Evolutionary conservation across 2,329 filamentous ascomycete genomes (phyloP).

Genomic region (Leptographium lundbergii): DNA sequence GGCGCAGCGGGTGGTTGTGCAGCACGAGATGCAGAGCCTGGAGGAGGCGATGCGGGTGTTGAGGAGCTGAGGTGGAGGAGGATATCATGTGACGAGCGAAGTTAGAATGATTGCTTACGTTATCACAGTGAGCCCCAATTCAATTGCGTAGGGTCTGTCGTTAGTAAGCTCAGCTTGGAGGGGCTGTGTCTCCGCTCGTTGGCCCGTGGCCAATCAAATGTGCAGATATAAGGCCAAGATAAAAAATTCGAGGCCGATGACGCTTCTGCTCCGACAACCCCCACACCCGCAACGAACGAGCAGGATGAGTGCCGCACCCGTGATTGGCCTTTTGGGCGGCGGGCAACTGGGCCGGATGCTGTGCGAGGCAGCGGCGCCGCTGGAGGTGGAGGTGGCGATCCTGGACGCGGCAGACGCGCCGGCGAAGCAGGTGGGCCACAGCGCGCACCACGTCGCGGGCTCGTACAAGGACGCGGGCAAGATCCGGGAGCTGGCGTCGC

Average conservation of each 20-base stretch:
- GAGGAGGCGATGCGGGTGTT: slow-evolving; percentile 20
- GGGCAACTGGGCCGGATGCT: slow-evolving; percentile 90
- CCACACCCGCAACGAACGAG: neutral
- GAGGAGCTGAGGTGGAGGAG: neutral
- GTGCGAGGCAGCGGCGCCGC: slow-evolving; percentile 62
- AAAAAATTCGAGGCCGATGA: neutral
- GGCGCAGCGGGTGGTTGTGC: slow-evolving; percentile 28
- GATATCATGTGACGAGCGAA: no score
- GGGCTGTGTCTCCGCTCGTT: no score
- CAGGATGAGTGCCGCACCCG: neutral
- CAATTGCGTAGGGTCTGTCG: no score
- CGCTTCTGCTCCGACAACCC: neutral
- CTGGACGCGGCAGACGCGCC: slow-evolving; percentile 67
- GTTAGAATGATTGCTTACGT: no score
- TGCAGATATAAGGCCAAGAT: neutral
- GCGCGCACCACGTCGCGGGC: slow-evolving; percentile 62
- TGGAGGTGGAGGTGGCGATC: slow-evolving; percentile 68
- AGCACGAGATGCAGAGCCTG: slow-evolving; percentile 31
- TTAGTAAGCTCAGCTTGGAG: no score
- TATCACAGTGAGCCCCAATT: no score
- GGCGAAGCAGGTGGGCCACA: slow-evolving; percentile 65
- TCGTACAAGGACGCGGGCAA: slow-evolving; percentile 77
- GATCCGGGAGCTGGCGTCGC: slow-evolving; percentile 64
- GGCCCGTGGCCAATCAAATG: neutral
- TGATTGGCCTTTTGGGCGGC: slow-evolving; percentile 40